A percentile compares a stretch with the other conserved stretches of the same genome.
Conservation (phyloP, 2,329 filamentous ascomycete genomes). For the Canariomyces notabilis region DNA sequence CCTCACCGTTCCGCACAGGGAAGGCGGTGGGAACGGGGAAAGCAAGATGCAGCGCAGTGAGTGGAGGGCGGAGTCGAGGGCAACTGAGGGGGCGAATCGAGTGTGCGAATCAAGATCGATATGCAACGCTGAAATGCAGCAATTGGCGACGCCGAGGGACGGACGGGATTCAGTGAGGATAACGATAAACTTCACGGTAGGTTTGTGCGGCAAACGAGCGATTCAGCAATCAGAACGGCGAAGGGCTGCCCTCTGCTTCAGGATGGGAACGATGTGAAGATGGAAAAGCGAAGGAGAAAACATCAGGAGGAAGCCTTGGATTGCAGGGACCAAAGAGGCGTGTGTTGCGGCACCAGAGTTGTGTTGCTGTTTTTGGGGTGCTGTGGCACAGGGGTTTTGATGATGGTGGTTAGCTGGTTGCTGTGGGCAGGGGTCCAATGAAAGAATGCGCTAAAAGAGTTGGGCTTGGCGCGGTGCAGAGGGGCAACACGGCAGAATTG, state of each 20-base stretch:
- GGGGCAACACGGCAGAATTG: too few relatives aligned
- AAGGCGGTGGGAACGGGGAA: conserved; percentile 6
- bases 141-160: conserved; percentile 4
- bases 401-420: background rate
- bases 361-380: conserved; percentile 8
- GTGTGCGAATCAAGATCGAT: background rate
- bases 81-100: conserved; percentile 15
- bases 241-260: background rate
- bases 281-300: background rate
- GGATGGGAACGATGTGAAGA: background rate
- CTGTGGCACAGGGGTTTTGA: background rate
- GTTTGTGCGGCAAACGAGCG: too few relatives aligned
- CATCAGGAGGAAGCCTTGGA: background rate
- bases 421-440: background rate
- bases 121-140: background rate
- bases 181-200: too few relatives aligned
- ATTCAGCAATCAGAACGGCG: background rate
- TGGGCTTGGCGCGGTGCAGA: too few relatives aligned
- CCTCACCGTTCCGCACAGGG: conserved; percentile 3
- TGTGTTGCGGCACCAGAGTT: conserved; percentile 2
- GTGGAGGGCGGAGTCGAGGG: conserved; percentile 5
- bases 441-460: background rate
- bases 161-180: too few relatives aligned
- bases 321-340: conserved; percentile 7
- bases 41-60: conserved; percentile 1